Conservation (phyloP, 805 yeast species). For the Cyberlindnera americana region DNA sequence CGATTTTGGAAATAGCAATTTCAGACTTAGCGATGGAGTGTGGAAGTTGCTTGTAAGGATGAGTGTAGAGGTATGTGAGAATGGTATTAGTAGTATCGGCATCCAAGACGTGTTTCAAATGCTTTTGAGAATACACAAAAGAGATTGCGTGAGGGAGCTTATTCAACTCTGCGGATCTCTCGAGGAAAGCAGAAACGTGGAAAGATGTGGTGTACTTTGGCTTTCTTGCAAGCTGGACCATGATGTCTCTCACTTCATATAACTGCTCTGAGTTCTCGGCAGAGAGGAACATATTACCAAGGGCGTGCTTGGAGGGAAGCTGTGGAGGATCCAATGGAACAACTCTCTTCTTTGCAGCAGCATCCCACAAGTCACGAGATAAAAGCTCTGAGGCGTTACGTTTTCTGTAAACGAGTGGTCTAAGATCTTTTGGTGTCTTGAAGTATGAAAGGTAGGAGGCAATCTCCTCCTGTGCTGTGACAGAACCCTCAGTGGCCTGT, state of each 20-base stretch:
- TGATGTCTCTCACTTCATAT: slow-evolving; percentile 12
- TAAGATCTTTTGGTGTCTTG: slow-evolving; percentile 31
- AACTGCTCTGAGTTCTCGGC: slow-evolving; percentile 21
- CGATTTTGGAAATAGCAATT: slow-evolving; percentile 14
- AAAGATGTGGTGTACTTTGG: slow-evolving; percentile 20
- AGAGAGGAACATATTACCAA: slow-evolving; percentile 26
- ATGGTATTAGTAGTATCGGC: slow-evolving; percentile 21
- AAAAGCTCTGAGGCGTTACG: slow-evolving; percentile 36
- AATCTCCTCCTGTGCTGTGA: slow-evolving; percentile 24
- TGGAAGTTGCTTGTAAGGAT: slow-evolving; percentile 18
- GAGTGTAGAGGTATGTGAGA: slow-evolving; percentile 21
- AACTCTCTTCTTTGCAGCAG: slow-evolving; percentile 30
- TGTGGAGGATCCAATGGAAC: slow-evolving; percentile 32
- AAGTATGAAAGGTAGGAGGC: slow-evolving; percentile 32
- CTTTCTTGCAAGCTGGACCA: slow-evolving; percentile 20
- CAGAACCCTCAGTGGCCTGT: slow-evolving; percentile 4
- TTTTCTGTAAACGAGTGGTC: slow-evolving; percentile 39
- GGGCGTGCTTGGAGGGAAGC: slow-evolving; percentile 27
- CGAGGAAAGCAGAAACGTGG: slow-evolving; percentile 21
- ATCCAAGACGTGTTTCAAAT: slow-evolving; percentile 10
- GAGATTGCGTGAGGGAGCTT: slow-evolving; percentile 24
- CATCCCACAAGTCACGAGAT: slow-evolving; percentile 39
- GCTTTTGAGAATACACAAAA: slow-evolving; percentile 18
- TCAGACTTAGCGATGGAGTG: slow-evolving; percentile 14
- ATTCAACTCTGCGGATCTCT: slow-evolving; percentile 22